Evolutionary conservation across 352 stramenopile genomes (phyloP).

Genomic region (Blastocystis sp.): DNA sequence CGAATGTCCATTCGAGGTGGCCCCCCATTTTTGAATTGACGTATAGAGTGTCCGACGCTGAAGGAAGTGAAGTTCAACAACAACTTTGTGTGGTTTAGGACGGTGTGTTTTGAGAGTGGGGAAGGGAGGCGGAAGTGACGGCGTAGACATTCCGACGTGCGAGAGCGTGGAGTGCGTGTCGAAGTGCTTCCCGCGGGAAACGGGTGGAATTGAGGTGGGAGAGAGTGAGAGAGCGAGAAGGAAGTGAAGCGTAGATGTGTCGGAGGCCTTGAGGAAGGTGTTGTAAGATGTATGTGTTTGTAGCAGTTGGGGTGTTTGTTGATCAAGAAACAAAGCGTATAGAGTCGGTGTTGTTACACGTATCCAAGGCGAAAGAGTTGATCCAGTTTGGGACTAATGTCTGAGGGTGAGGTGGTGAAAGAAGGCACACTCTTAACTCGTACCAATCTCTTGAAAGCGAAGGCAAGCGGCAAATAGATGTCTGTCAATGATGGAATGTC

Average conservation of each 20-base stretch:
- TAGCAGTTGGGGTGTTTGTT: too few relatives aligned
- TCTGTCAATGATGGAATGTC: too few relatives aligned
- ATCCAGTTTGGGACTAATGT: too few relatives aligned
- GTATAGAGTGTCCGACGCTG: constrained; percentile 13
- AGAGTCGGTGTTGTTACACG: too few relatives aligned
- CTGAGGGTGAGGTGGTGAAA: too few relatives aligned
- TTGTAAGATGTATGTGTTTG: neutral
- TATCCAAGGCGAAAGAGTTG: too few relatives aligned
- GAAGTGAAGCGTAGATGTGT: constrained; percentile 1
- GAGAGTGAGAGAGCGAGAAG: neutral
- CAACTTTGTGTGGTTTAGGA: constrained; percentile 55
- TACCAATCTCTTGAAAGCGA: too few relatives aligned
- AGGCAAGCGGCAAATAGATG: too few relatives aligned
- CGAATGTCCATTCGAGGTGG: constrained; percentile 26
- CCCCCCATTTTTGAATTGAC: neutral
- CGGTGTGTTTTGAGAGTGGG: constrained; percentile 10
- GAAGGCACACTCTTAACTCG: too few relatives aligned
- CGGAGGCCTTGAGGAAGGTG: neutral
- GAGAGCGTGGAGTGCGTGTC: neutral
- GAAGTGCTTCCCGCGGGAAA: constrained; percentile 13
- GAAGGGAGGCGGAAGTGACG: neutral
- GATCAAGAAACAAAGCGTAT: too few relatives aligned
- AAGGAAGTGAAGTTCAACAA: constrained; percentile 16
- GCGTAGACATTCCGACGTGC: constrained; percentile 41
- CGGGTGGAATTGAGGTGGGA: constrained; percentile 20